Evolutionary conservation across 306 rosid species (phyloP), one percentile per base, ranked within the genome.

Genomic region (Biancaea sappan): DNA sequence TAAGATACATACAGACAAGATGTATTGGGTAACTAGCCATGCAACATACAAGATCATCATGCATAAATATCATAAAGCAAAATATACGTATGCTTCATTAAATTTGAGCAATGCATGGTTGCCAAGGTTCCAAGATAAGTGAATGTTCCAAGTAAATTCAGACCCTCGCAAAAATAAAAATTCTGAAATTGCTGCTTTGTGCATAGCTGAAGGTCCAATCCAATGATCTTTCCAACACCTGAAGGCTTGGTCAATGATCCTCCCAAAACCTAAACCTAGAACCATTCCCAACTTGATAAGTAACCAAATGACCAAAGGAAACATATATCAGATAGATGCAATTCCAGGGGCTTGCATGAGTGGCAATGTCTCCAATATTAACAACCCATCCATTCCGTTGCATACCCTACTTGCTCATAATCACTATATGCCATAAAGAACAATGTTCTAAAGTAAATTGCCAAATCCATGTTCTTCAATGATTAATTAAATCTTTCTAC

Each of bases 1-100:
- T 11, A 50, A 53, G 69, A 77, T 69, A 54, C 50, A 78, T 52
- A 32, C 37, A 15, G 59, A 66, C 32, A 67, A 66, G 61, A 37
- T 19, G 34, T 54, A 38, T 40, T 12, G 51, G 31, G n/a, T 2
- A 28, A 73, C 44, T 47, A 74, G 25, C 37, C 41, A 77, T 37
- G 41, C 60, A 66, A 44, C 52, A 73, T 32, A 25, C 26, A 62
- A 60, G 37, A 72, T 38, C 71, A 37, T 29, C 31, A 38, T 25
- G 29, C 46, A 41, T 16, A 38, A 72, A 31, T 19, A 66, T 50
- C 54, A 15, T 22, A 72, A 76, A 58, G 64, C 37, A 69, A 8
- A 25, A 74, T 25, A 60, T 54, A 74, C 24, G 48, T 62, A 31
- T 51, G 35, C 25, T 6, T 69, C 34, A 25, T 24, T 25, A 28